These are phyloP conservation scores for Medicago ruthenica DNA, from an alignment of 306 rosid species.

Conservation along the genomic window DNA sequence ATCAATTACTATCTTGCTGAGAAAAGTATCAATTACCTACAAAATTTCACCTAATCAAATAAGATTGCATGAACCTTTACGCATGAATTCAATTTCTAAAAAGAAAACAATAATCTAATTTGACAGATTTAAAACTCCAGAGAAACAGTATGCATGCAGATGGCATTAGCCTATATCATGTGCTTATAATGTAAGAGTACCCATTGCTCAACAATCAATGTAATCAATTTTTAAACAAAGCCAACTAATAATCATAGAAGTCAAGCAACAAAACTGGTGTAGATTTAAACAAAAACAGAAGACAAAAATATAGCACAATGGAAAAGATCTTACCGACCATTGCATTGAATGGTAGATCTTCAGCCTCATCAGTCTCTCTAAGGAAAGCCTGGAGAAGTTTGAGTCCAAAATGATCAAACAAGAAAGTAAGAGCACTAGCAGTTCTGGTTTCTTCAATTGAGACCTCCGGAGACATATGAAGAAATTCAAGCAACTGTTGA, in stretches of 20 bases:
- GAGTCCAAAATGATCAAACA: slow-evolving; percentile 87
- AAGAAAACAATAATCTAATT: background rate
- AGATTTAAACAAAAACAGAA: slow-evolving; percentile 1
- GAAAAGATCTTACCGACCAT: slow-evolving; percentile 91
- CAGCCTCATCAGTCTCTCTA: slow-evolving; percentile 64
- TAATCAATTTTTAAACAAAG: background rate
- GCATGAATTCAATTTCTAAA: background rate
- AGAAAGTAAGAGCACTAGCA: slow-evolving; percentile 70
- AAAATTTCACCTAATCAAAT: slow-evolving; percentile 38
- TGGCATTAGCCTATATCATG: background rate
- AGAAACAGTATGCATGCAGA: background rate
- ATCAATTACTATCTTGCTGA: slow-evolving; percentile 75
- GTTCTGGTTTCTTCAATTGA: slow-evolving; percentile 75
- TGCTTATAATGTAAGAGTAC: background rate
- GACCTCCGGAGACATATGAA: slow-evolving; percentile 71
- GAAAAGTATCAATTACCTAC: slow-evolving; percentile 82
- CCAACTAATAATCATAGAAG: slow-evolving; percentile 3
- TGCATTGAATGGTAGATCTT: slow-evolving; percentile 84
- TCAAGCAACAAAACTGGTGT: background rate
- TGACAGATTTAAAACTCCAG: background rate
- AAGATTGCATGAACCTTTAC: slow-evolving; percentile 31
- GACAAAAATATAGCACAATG: slow-evolving; percentile 13
- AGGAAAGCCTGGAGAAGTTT: slow-evolving; percentile 84
- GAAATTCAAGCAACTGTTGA: slow-evolving; percentile 74
- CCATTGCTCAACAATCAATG: background rate